These are phyloP conservation scores for Colletotrichum plurivorum DNA, from an alignment of 2,329 filamentous ascomycete genomes.

Conservation along the genomic window DNA sequence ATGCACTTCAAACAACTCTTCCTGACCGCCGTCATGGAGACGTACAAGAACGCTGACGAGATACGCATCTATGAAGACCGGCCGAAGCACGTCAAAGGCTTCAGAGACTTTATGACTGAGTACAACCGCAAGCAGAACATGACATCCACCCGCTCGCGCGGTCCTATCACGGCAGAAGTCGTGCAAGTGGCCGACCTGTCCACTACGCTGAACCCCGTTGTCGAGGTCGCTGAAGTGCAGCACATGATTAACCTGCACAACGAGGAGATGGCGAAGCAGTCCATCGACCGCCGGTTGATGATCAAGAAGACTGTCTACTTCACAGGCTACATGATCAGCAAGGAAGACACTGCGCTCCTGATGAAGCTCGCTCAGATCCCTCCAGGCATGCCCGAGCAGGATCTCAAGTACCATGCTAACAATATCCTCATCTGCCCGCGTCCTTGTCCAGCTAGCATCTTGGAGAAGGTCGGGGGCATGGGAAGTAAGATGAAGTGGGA, in stretches of 20 bases:
- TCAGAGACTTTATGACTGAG: conserved; percentile 85
- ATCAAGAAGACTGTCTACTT: conserved; percentile 93
- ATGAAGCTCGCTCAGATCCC: conserved; percentile 79
- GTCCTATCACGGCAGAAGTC: conserved; percentile 82
- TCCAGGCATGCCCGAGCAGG: conserved; percentile 72
- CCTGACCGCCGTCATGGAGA: conserved; percentile 84
- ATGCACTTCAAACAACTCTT: conserved; percentile 95
- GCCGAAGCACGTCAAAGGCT: conserved; percentile 79
- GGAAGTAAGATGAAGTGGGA: conserved; percentile 88
- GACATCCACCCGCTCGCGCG: conserved; percentile 65
- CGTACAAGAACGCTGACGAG: conserved; percentile 86
- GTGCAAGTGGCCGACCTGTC: conserved; percentile 86
- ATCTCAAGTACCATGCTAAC: conserved; percentile 87
- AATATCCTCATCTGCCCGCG: conserved; percentile 91
- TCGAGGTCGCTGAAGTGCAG: conserved; percentile 87
- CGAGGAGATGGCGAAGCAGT: conserved; percentile 59
- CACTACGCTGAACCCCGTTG: conserved; percentile 80
- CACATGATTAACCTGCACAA: conserved; percentile 93
- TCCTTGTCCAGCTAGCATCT: conserved; percentile 77
- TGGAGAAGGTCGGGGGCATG: conserved; percentile 89
- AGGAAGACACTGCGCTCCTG: conserved; percentile 79
- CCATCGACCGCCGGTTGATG: conserved; percentile 65
- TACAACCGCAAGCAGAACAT: conserved; percentile 75
- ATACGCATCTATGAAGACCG: conserved; percentile 82
- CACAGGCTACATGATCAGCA: conserved; percentile 88